Evolutionary conservation across 805 yeast genomes (phyloP), one percentile per base, ranked within the genome.

Genomic region (Hanseniaspora guilliermondii): DNA sequence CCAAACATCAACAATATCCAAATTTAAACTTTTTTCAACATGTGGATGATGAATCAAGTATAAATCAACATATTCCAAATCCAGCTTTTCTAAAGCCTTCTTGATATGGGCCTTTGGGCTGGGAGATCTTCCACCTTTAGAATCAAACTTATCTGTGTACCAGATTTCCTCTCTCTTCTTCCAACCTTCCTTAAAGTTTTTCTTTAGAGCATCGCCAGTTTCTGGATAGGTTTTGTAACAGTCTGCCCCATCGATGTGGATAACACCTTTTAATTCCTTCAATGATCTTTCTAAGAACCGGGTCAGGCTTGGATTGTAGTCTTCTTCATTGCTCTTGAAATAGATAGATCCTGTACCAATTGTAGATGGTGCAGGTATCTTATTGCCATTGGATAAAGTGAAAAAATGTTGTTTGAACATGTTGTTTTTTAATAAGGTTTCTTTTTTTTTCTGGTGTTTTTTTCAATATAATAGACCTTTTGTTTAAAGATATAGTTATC

Each of bases 301-400:
- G 2, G 47, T 39, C n/a, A 73, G 60, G 9, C 61, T 61, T 3
- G 65, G 56, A 38, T 68, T 65, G 58, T 68, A 60, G 12, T 56
- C 60, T 2, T 60, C 58, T 33, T 64, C 68, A 5, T 58, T 57
- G 3, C n/a, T 42, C 38, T 72, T 68, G 57, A n/a, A 69, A 83
- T 83, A 79, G 59, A 72, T 74, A 33, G 83, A 78, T 44, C 85
- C 85, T 1, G 81, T 70, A 6, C 85, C 85, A 19, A 79, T 70
- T 56, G 70, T 63, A 32, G 82, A 81, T 49, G 79, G 65, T 6
- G 73, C 74, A 27, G 76, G 76, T 36, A 73, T 67, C 57, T 68
- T 66, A 55, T 68, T 65, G 1, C 73, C 74, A 61, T 73, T 72
- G 55, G 58, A 61, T 37, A 68, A 55, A 27, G 62, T 63, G 33